A percentile compares a stretch with the other conserved stretches of the same genome.
Evolutionary conservation across 2,329 filamentous ascomycete genomes (phyloP).

Genomic region (Nothopassalora personata): DNA sequence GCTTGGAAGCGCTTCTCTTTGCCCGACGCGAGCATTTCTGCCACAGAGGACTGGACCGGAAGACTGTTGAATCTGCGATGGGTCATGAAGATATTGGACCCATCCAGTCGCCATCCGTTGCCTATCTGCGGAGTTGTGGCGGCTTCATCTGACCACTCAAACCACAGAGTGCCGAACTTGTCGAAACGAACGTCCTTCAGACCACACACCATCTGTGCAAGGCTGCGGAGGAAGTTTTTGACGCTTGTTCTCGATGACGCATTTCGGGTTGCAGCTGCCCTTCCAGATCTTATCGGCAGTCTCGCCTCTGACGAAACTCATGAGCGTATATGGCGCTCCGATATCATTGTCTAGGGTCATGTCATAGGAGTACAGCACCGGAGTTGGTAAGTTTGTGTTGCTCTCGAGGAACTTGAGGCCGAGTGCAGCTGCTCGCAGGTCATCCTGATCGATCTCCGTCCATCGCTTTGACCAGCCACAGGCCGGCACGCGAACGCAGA

Average conservation of each 20-base stretch:
- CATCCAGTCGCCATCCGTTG: conserved; percentile 8
- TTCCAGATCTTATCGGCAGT: conserved; percentile 3
- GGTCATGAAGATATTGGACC: conserved; percentile 12
- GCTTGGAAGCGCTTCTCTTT: conserved; percentile 8
- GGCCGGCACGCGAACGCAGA: conserved; percentile 17
- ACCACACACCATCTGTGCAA: conserved; percentile 11
- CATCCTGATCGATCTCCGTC: conserved; percentile 15
- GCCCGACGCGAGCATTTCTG: conserved; percentile 7
- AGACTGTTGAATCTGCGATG: conserved; percentile 8
- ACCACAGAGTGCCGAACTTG: conserved; percentile 11
- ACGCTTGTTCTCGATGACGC: conserved; percentile 6
- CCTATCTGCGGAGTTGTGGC: conserved; percentile 2
- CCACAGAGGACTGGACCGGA: conserved; percentile 6
- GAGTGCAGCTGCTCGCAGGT: conserved; percentile 15
- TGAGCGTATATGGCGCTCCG: conserved; percentile 17
- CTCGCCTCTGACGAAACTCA: conserved; percentile 12
- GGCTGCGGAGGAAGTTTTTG: conserved; percentile 14
- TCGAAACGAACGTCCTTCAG: conserved; percentile 7
- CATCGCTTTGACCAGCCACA: conserved; percentile 13
- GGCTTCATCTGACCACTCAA: conserved; percentile 2
- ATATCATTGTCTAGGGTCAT: conserved; percentile 15
- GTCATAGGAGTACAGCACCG: conserved; percentile 13
- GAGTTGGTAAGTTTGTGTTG: conserved; percentile 14
- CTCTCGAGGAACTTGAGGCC: conserved; percentile 14
- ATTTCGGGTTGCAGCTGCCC: conserved; percentile 2